phyloP scores from a whole-genome alignment of 176 grass and related monocot species.

The Oryza australiensis region DNA sequence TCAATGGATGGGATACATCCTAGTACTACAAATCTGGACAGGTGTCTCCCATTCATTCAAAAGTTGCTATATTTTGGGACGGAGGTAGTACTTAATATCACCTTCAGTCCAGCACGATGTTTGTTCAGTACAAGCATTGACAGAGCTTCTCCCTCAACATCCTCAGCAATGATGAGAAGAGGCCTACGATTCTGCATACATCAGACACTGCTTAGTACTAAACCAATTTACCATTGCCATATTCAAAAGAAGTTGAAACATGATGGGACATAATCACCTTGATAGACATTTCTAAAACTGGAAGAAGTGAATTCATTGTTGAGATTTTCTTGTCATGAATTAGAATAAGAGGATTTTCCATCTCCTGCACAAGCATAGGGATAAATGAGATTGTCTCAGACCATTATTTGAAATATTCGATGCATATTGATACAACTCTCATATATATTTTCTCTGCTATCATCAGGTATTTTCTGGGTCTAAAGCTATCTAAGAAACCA shows the following conservation, averaged over 20 bases:
- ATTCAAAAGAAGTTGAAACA: neutral
- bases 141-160: conserved; percentile 84
- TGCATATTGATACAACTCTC: neutral
- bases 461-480: neutral
- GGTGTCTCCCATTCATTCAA: too few species aligned
- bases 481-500: neutral
- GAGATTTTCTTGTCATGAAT: conserved; percentile 98
- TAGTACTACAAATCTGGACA: too few species aligned
- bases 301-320: conserved; percentile 78
- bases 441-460: neutral
- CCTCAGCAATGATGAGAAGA: conserved; percentile 86
- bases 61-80: too few species aligned
- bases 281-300: conserved; percentile 69
- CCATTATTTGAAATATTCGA: neutral
- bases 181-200: conserved; percentile 60
- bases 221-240: conserved; percentile 1
- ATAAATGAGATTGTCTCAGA: conserved; percentile 3
- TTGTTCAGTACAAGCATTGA: conserved; percentile 84
- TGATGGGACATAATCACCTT: conserved; percentile 47
- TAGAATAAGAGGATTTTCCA: conserved; percentile 85
- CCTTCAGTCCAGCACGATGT: conserved; percentile 83
- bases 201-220: conserved; percentile 30
- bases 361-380: conserved; percentile 56
- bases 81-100: conserved; percentile 49
- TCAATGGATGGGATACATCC: too few species aligned